These are phyloP conservation scores for Rhipidocladum racemiflorum DNA, from an alignment of 176 grass and related monocot species.

Conservation along the genomic window DNA sequence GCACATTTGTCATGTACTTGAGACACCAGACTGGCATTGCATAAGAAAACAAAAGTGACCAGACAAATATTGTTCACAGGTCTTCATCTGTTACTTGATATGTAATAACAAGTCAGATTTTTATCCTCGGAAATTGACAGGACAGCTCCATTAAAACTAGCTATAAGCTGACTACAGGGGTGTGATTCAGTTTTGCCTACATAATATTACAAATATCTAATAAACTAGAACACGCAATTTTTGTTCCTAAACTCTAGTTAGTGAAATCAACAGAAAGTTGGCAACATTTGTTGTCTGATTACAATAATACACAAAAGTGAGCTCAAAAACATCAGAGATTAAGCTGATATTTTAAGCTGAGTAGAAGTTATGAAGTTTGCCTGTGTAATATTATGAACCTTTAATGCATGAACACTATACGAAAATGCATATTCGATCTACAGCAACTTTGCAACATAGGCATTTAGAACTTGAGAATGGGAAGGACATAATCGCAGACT, in stretches of 20 bases:
- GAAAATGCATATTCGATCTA: neutral
- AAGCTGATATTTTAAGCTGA: neutral
- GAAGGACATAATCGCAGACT: neutral
- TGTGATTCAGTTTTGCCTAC: neutral
- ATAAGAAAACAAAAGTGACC: conserved; percentile 15
- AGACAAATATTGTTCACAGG: neutral
- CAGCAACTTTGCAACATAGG: neutral
- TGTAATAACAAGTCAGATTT: neutral
- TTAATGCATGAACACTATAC: conserved; percentile 5
- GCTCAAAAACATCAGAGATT: neutral
- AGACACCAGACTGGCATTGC: neutral
- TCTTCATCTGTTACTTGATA: neutral
- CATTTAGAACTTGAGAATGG: conserved; percentile 14
- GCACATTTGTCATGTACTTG: conserved; percentile 17
- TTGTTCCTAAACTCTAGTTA: neutral
- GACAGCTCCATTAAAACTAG: neutral
- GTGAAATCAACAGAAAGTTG: neutral
- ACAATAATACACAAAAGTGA: neutral
- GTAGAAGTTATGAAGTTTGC: neutral
- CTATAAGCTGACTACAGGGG: neutral
- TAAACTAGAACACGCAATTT: conserved; percentile 1
- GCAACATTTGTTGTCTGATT: neutral
- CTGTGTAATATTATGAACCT: neutral
- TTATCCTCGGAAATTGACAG: conserved; percentile 7
- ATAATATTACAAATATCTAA: conserved; percentile 6